A percentile compares a stretch with the other conserved stretches of the same genome.
phyloP scores from a whole-genome alignment of 352 stramenopile species.

The Blastocystis sp. region DNA sequence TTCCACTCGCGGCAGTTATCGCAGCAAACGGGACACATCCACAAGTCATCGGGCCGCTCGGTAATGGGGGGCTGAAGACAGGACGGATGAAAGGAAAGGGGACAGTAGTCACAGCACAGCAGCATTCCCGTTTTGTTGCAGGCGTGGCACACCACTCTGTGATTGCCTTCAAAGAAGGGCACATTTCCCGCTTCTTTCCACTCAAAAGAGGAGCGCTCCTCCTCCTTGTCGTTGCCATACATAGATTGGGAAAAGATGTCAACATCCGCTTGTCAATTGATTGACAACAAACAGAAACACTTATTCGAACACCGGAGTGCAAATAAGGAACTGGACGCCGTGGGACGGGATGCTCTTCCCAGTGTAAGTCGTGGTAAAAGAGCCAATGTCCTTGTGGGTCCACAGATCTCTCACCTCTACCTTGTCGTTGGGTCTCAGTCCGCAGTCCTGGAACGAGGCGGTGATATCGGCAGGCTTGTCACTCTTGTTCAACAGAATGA shows the following conservation, averaged over 20 bases:
- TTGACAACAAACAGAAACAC: too few relatives aligned
- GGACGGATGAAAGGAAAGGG: slow-evolving; percentile 21
- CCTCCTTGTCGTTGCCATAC: background rate
- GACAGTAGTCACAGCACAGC: slow-evolving; percentile 58
- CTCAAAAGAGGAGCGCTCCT: background rate
- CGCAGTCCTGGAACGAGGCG: slow-evolving; percentile 53
- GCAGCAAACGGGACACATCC: slow-evolving; percentile 22
- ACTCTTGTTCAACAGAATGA: slow-evolving; percentile 72
- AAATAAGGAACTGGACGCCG: slow-evolving; percentile 57
- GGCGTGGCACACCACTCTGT: background rate
- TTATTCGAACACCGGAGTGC: slow-evolving; percentile 51
- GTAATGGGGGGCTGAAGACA: slow-evolving; percentile 20
- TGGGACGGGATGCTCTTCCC: slow-evolving; percentile 31
- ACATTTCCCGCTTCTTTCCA: background rate
- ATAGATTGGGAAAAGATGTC: too few relatives aligned
- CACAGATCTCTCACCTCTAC: slow-evolving; percentile 71
- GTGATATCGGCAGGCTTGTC: slow-evolving; percentile 24
- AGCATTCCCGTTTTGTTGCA: slow-evolving; percentile 36
- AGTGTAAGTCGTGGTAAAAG: slow-evolving; percentile 32
- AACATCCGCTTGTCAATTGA: too few relatives aligned
- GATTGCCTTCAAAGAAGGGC: background rate
- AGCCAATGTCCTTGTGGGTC: slow-evolving; percentile 70
- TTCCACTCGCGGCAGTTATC: background rate
- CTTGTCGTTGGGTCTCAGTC: slow-evolving; percentile 4
- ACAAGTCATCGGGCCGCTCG: background rate